phyloP scores from a whole-genome alignment of 306 rosid genomes.

The Ochetophila trinervis region DNA sequence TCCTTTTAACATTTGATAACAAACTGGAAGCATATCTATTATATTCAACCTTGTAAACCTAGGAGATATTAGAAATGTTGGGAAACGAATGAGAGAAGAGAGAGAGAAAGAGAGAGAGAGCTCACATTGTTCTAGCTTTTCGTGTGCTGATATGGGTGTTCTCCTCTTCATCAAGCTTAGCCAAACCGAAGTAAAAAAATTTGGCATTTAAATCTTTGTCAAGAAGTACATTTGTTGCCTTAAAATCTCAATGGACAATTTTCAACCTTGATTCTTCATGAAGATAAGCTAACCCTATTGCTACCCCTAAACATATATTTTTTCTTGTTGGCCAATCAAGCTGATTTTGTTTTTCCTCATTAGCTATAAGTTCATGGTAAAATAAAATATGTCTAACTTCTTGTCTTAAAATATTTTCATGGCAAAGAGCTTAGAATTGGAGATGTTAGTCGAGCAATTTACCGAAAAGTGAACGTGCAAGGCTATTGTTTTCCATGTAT shows the following conservation, averaged over 20 bases:
- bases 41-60: no score
- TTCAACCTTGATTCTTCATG: slow-evolving; percentile 61
- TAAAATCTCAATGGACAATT: slow-evolving; percentile 71
- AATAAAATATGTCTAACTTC: neutral
- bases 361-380: neutral
- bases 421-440: neutral
- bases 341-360: slow-evolving; percentile 13
- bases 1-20: no score
- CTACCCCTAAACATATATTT: slow-evolving; percentile 56
- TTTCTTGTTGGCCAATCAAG: slow-evolving; percentile 57
- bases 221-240: slow-evolving; percentile 48
- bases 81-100: neutral
- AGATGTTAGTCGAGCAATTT: slow-evolving; percentile 19
- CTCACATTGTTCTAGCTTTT: slow-evolving; percentile 50
- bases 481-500: slow-evolving; percentile 56
- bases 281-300: slow-evolving; percentile 59
- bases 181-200: slow-evolving; percentile 73
- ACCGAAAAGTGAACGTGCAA: slow-evolving; percentile 48
- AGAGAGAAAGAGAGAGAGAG: neutral
- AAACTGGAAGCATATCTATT: no score
- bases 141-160: slow-evolving; percentile 39
- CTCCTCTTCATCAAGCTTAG: slow-evolving; percentile 56
- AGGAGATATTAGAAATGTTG: neutral
- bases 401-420: neutral
- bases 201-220: slow-evolving; percentile 52